phyloP scores from a whole-genome alignment of 495 filamentous ascomycete species.

The Amniculicola lignicola region DNA sequence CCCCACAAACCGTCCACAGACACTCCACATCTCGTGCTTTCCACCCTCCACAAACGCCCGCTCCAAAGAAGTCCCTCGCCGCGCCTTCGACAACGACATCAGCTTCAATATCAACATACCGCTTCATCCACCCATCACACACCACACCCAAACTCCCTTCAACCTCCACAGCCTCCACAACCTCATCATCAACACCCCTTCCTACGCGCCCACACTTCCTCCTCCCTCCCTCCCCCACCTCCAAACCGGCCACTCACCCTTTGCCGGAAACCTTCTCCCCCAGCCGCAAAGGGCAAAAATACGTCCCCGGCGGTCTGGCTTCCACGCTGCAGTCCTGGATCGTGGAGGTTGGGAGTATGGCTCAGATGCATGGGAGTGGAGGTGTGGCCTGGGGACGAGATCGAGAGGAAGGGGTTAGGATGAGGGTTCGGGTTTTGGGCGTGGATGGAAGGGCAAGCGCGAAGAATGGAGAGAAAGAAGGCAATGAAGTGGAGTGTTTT shows the following conservation, averaged over 20 bases:
- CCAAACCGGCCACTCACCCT: constrained; percentile 16
- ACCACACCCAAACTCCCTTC: constrained; percentile 4
- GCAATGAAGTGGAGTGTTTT: constrained; percentile 10
- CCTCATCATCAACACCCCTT: neutral
- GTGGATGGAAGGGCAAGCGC: neutral
- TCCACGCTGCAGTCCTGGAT: constrained; percentile 40
- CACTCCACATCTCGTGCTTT: neutral
- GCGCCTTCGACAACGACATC: neutral
- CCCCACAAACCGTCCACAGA: neutral
- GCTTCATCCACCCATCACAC: constrained; percentile 16
- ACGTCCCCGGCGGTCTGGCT: constrained; percentile 42
- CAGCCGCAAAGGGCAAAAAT: constrained; percentile 41
- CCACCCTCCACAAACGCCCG: neutral
- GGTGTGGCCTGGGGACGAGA: constrained; percentile 23
- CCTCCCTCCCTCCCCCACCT: constrained; percentile 19
- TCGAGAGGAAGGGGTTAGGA: constrained; percentile 19
- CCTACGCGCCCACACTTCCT: constrained; percentile 20
- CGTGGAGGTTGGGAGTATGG: constrained; percentile 35
- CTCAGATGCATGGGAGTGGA: constrained; percentile 5
- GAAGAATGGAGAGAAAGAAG: neutral
- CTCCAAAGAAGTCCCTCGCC: neutral
- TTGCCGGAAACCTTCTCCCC: constrained; percentile 44
- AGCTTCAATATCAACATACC: neutral
- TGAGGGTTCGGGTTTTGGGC: neutral
- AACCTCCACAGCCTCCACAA: neutral